Evolutionary conservation across 768 basidiomycete species (phyloP).

Genomic region (Mycena leptocephala): DNA sequence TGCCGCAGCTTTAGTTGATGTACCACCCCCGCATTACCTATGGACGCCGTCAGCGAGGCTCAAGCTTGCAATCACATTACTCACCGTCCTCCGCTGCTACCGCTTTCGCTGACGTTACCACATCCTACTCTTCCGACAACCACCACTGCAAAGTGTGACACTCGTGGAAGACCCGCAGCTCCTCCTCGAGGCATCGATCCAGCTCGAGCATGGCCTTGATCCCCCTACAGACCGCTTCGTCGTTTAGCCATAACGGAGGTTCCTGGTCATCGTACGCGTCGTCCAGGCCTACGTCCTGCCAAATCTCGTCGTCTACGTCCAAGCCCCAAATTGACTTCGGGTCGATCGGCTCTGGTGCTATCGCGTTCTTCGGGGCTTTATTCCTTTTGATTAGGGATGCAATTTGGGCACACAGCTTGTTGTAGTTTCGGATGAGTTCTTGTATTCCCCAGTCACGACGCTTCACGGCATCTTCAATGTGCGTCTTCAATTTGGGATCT

Average conservation of each 20-base stretch:
- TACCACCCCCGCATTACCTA: neutral
- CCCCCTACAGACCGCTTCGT: conserved; percentile 42
- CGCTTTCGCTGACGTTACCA: neutral
- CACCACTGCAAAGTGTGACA: conserved; percentile 32
- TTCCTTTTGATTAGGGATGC: conserved; percentile 30
- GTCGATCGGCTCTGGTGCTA: conserved; percentile 42
- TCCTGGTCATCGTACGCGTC: conserved; percentile 29
- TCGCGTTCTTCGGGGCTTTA: conserved; percentile 42
- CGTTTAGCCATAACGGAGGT: conserved; percentile 46
- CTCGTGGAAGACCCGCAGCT: conserved; percentile 27
- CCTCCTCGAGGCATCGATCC: conserved; percentile 35
- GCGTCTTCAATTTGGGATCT: conserved; percentile 44
- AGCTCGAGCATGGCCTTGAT: conserved; percentile 45
- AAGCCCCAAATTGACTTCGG: conserved; percentile 45
- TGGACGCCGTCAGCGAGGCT: neutral
- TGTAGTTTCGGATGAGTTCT: conserved; percentile 43
- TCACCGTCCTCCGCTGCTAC: neutral
- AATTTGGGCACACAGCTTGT: conserved; percentile 45
- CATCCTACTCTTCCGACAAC: conserved; percentile 27
- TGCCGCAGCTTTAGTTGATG: neutral
- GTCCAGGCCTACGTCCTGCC: conserved; percentile 50
- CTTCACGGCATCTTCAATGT: conserved; percentile 45
- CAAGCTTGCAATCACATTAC: no score
- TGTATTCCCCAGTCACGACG: conserved; percentile 45
- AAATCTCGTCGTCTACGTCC: conserved; percentile 57